Percentiles rank a stretch among this genome's conserved stretches.
These are phyloP conservation scores for Alternaria ethzedia DNA, from an alignment of 2,329 filamentous ascomycete genomes.

Conservation along the genomic window DNA sequence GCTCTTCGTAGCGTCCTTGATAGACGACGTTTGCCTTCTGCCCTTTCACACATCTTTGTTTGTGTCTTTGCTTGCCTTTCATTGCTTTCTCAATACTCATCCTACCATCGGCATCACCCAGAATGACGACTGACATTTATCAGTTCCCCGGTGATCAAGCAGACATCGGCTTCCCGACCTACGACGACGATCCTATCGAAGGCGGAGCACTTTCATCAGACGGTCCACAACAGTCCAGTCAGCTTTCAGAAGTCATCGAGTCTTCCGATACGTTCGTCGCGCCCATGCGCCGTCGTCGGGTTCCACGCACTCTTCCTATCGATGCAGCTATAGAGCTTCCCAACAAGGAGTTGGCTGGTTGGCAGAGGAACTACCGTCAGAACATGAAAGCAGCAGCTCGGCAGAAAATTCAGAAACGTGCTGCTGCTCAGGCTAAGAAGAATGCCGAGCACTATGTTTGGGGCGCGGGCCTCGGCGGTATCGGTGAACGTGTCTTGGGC, in stretches of 20 bases:
- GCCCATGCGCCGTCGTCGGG: conserved; percentile 48
- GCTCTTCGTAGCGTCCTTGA: too few species aligned
- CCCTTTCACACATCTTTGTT: not conserved
- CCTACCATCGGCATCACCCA: too few species aligned
- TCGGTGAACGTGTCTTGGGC: conserved; percentile 40
- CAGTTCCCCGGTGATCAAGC: conserved; percentile 33
- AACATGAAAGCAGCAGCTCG: conserved; percentile 63
- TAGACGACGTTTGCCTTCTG: not conserved
- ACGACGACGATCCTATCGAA: conserved; percentile 45
- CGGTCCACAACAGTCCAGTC: conserved; percentile 9
- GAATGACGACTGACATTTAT: conserved; percentile 19
- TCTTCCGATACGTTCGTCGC: conserved; percentile 50
- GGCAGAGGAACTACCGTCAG: conserved; percentile 63
- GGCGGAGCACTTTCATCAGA: conserved; percentile 33
- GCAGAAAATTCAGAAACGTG: conserved; percentile 53
- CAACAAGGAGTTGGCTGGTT: conserved; percentile 63
- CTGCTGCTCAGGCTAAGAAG: conserved; percentile 61
- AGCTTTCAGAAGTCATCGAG: conserved; percentile 31
- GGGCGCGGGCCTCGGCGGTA: conserved; percentile 62
- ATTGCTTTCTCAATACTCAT: too few species aligned
- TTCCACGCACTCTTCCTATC: conserved; percentile 50
- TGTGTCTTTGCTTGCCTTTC: too few species aligned
- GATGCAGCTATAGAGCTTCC: conserved; percentile 61
- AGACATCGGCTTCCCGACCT: conserved; percentile 41
- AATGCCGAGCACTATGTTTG: conserved; percentile 69